Evolutionary conservation across 2,329 filamentous ascomycete species (phyloP).

Genomic region (Stagonosporopsis chrysanthemi): DNA sequence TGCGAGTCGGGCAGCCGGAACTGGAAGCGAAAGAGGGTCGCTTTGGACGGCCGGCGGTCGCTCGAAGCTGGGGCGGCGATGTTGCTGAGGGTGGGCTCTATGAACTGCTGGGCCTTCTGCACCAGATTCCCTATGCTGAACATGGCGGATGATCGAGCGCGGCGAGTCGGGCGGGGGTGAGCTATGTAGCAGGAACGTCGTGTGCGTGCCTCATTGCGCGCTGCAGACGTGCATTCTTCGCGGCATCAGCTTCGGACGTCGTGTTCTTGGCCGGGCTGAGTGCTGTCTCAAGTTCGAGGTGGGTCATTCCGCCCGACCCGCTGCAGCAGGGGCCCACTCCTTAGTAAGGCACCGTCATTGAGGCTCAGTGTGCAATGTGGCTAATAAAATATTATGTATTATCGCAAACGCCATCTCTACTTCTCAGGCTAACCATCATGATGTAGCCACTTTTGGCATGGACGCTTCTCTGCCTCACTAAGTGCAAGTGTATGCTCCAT

Average conservation of each 20-base stretch:
- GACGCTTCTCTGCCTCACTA: slow-evolving; percentile 41
- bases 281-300: slow-evolving; percentile 15
- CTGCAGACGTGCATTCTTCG: slow-evolving; percentile 14
- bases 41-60: slow-evolving; percentile 86
- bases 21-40: slow-evolving; percentile 91
- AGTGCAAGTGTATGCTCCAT: slow-evolving; percentile 87
- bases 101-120: slow-evolving; percentile 93
- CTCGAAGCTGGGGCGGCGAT: slow-evolving; percentile 69
- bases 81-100: slow-evolving; percentile 80
- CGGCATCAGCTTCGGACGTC: slow-evolving; percentile 5
- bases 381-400: neutral
- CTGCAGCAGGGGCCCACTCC: slow-evolving; percentile 6
- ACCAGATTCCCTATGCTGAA: slow-evolving; percentile 77
- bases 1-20: slow-evolving; percentile 94
- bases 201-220: slow-evolving; percentile 41
- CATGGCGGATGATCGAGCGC: slow-evolving; percentile 33
- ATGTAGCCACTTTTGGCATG: neutral
- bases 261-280: slow-evolving; percentile 16
- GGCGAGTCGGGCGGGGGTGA: slow-evolving; percentile 11
- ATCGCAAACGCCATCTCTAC: neutral
- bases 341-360: slow-evolving; percentile 11
- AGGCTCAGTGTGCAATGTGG: slow-evolving; percentile 9
- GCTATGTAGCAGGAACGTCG: slow-evolving; percentile 23
- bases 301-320: slow-evolving; percentile 14
- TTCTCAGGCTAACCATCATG: neutral